Evolutionary conservation across 2,329 filamentous ascomycete species (phyloP), one percentile per base, ranked within the genome.

Genomic region (Claviceps cyperi): DNA sequence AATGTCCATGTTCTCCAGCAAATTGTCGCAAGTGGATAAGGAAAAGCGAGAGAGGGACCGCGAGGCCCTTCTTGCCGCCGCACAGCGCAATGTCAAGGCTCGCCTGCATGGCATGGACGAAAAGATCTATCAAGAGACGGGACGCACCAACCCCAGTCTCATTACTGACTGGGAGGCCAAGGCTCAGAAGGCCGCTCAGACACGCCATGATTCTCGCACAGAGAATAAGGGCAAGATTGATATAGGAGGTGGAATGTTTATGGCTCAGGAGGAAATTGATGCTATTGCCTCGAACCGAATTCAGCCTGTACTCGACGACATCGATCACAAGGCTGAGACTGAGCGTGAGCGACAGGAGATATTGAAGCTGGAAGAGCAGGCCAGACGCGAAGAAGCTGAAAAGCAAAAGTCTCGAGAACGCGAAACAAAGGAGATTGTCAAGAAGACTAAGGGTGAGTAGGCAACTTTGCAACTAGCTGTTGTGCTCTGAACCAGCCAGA

Each of bases 301-400:
- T 15, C 86, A 91, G 62, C 90, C 90, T 4, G 80, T 92, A 0
- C 65, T 96, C 5, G 83, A 95, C 56, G 86, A 94, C 55, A 92
- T 96, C 54, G 81, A 83, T 49, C 81, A 86, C 48, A 86, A 82
- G 60, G 86, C 86, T 0, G 84, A 89, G 60, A 74, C 74, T 53
- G 82, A 88, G 61, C 74, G 78, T 39, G 85, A 83, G 46, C 75
- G 81, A 52, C 75, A 84, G 53, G 72, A 80, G 53, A 80, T 87
- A 51, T 73, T 80, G 54, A 75, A 77, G 57, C 75, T 82, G 60
- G 75, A 81, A 49, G 73, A 80, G 47, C 74, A 77, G 46, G 71
- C 71, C 45, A 70, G 67, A 45, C 74, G 79, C 56, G 81, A 78
- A 56, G 69, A 76, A 48, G 65, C 59, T 3, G 67, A 69, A 41